Evolutionary conservation across 306 rosid species (phyloP), one percentile per base, ranked within the genome.

Genomic region (Cucumis cinereus): DNA sequence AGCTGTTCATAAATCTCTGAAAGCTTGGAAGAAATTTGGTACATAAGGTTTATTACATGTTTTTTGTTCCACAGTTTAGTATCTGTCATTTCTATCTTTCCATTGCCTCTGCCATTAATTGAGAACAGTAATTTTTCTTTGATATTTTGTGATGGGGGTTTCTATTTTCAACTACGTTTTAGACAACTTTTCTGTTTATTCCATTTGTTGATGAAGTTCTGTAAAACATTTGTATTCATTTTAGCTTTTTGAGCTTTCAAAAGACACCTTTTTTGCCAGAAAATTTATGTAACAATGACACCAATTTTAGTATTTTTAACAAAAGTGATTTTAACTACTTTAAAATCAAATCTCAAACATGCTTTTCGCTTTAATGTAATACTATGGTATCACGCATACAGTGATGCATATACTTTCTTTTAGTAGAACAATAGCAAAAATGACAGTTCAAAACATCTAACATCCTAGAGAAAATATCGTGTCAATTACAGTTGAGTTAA

Each of bases 1-100:
- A 71, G 76, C 76, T 71, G 76, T 71, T 71, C 10, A 71, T 71
- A 71, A 24, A 17, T 22, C 20, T 71, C 24, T 71, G 76, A 49
- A 71, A 71, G 36, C 58, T 28, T 28, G 28, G 76, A 24, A 71
- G 59, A 71, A 71, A 24, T 71, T 71, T 26, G 59, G 59, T 71
- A 71, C 35, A 47, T 71, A 71, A 22, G 73, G 73, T 19, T 36
- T 10, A 45, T 45, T 0, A 45, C 14, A 14, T 41, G 74, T 45
- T 24, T 45, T 45, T 69, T n/a, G 73, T 45, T 69, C 55, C 20
- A 12, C 56, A 69, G 41, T 47, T 70, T 4, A 47, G 38, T 15
- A 70, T 70, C 54, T 13, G 15, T 69, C 19, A 13, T 45, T 45
- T 45, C 43, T 23, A 62, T 62, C 13, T 43, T 43, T 36, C 30